Base-by-base conservation (phyloP, 306 rosid species). In the Carpinus fangiana region DNA sequence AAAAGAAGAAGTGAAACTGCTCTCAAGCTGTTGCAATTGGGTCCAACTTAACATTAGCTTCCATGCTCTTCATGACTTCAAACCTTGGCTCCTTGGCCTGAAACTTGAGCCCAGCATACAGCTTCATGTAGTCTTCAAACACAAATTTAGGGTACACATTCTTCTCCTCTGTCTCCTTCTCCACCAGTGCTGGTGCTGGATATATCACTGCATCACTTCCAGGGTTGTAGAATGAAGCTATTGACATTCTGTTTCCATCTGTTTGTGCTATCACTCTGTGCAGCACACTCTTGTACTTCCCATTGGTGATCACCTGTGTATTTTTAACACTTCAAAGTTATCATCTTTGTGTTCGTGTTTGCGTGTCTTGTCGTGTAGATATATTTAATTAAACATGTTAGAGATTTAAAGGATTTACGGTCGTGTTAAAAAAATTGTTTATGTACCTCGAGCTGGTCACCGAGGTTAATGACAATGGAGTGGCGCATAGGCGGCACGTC, bases 181-280 rank as follows among this genome's bases (percentile, higher is more conserved):
- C 97, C 76, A 94, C 80, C 60, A 94, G 76, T 50, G 75, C 38
- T 66, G 95, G 92, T 43, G 95, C 94, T 10, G 98, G 98, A 81
- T 79, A 89, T 73, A 94, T 94, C 12, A 94, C 87, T 9, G 98
- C 95, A 73, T 94, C 95, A 76, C 97, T 84, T 2, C 97, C 95
- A 2, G 98, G 97, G 75, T 94, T 94, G 88, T 87, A 94, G 84
- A 94, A 94, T 67, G 98, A 94, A 43, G 98, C 98, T 68, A 94
- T 74, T 2, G 98, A 94, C 98, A 94, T 92, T 57, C 98, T 82
- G 8, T 85, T 87, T 2, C 98, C 97, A 71, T 86, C 76, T 2
- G 88, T 86, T 50, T 94, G 98, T 52, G 98, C 89, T 48, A 92
- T 64, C 86, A 92, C 98, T 55, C 98, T 84, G 82, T 94, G 98